Evolutionary conservation across 2,329 filamentous ascomycete species (phyloP).

Genomic region (Diplocarpon mali): DNA sequence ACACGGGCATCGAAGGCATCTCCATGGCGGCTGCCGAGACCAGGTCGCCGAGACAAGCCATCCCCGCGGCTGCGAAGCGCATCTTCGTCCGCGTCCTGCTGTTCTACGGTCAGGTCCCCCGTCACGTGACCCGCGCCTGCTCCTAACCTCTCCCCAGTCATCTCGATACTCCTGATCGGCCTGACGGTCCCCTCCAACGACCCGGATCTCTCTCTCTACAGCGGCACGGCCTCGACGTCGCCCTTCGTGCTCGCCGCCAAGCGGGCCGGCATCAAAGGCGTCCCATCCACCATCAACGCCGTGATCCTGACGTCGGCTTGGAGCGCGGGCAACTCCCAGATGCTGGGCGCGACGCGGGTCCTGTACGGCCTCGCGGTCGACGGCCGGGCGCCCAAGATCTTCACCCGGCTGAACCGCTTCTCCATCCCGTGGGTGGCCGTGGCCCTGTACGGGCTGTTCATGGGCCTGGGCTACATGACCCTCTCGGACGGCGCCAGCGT

Average conservation of each 20-base stretch:
- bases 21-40: conserved; percentile 46
- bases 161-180: conserved; percentile 36
- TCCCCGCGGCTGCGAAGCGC: conserved; percentile 39
- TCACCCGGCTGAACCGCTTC: conserved; percentile 44
- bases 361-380: conserved; percentile 48
- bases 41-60: conserved; percentile 38
- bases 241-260: conserved; percentile 68
- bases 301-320: conserved; percentile 63
- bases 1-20: conserved; percentile 37
- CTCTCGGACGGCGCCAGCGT: conserved; percentile 43
- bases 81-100: conserved; percentile 44
- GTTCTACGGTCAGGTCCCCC: conserved; percentile 33
- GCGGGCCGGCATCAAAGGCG: conserved; percentile 53
- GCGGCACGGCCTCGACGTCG: conserved; percentile 36
- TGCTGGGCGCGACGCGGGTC: conserved; percentile 47
- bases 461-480: conserved; percentile 56
- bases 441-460: conserved; percentile 28
- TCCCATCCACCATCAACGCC: conserved; percentile 67
- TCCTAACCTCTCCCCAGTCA: conserved; percentile 9
- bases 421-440: conserved; percentile 43
- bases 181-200: conserved; percentile 48
- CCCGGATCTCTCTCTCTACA: conserved; percentile 29
- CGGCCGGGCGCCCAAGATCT: conserved; percentile 42
- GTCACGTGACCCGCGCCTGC: background rate
- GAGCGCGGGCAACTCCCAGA: conserved; percentile 57